Base-by-base conservation (phyloP, 345 rosid genomes). In the Corymbia maculata region DNA sequence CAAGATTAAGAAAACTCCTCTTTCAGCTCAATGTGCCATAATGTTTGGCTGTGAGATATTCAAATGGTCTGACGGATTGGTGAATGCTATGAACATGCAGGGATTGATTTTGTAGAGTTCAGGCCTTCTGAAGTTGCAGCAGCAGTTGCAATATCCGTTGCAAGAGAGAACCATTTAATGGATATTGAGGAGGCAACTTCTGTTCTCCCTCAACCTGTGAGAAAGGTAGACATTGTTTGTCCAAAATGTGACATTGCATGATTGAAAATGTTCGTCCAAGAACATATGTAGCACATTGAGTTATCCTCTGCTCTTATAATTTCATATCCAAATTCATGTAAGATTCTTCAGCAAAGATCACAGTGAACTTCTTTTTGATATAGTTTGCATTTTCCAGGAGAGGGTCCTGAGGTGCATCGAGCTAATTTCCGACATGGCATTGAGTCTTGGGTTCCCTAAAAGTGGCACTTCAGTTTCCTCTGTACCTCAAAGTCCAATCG, bases 61-160 rank as follows among this genome's bases (percentile, higher is more conserved):
- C 57, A 8, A 44, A 32, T 22, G 50, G 28, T 52, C 49, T 52
- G 64, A 85, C 52, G 30, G 66, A 51, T 84, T 30, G 52, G 86
- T 49, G 32, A 44, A 85, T 32, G 87, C 64, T 53, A 91, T 91
- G 87, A 92, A 57, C 93, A 89, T 93, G 94, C 95, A 95, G 98
- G 93, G 87, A 92, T 93, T 91, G 93, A 95, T 89, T 92, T 94
- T 61, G 90, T 95, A 93, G 97, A 93, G 91, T 95, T 93, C 92
- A 94, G 92, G 94, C 94, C 98, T 66, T 95, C 97, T 52, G 98
- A 95, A 89, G 89, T 95, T 86, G 97, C 98, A 91, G 98, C 97
- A n/a, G 97, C 97, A 57, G 96, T 94, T 93, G 94, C 95, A n/a
- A 87, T 93, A 79, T 91, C 93, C 89, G 90, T 91, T 86, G 91